These are phyloP conservation scores for Cafeteria roenbergensis DNA, from an alignment of 108 stramenopile genomes.

Conservation along the genomic window DNA sequence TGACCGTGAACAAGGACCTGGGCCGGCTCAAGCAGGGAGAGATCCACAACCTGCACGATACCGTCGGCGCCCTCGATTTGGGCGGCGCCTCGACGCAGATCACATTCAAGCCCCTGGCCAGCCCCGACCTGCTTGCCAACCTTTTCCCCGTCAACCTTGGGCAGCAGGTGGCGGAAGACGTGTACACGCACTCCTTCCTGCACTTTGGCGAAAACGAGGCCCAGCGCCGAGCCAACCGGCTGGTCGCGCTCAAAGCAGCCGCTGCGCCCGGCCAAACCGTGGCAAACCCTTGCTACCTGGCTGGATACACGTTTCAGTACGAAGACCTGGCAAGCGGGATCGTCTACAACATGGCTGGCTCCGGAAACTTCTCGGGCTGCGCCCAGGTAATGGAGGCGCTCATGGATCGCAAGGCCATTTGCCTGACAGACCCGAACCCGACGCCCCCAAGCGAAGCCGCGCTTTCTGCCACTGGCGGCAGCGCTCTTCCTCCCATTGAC, in stretches of 20 bases:
- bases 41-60: background rate
- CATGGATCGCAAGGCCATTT: background rate
- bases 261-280: background rate
- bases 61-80: slow-evolving; percentile 22
- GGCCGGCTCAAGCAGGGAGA: background rate
- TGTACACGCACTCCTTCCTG: slow-evolving; percentile 31
- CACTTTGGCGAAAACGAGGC: slow-evolving; percentile 22
- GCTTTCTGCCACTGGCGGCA: background rate
- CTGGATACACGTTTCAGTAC: no score
- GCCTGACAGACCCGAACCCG: background rate
- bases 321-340: background rate
- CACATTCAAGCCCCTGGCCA: slow-evolving; percentile 6
- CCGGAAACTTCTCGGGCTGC: background rate
- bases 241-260: background rate
- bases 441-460: background rate
- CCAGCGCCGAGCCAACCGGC: background rate
- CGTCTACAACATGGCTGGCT: background rate
- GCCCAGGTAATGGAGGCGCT: background rate
- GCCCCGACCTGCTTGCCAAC: background rate
- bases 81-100: slow-evolving; percentile 29
- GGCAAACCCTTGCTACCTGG: slow-evolving; percentile 2
- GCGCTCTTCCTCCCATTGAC: background rate
- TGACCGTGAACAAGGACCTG: slow-evolving; percentile 19
- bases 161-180: background rate
- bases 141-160: background rate